A percentile compares a stretch with the other conserved stretches of the same genome.
phyloP scores from a whole-genome alignment of 495 filamentous ascomycete genomes.

The Baudoinia panamericana region DNA sequence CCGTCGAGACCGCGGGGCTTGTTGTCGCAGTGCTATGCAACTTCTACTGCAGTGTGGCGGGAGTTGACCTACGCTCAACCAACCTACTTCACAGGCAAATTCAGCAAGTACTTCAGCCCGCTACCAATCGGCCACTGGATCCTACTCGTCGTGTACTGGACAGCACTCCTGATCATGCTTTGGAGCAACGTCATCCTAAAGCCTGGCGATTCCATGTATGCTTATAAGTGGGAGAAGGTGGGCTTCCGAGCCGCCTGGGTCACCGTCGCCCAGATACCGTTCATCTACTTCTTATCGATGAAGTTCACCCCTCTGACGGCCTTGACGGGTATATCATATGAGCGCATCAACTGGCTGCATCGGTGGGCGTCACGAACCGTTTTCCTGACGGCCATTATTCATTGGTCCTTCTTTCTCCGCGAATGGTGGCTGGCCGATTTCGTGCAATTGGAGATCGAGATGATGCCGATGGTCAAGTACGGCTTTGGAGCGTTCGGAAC shows the following conservation, averaged over 20 bases:
- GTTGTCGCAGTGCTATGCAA: conserved; percentile 6
- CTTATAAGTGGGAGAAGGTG: conserved; percentile 22
- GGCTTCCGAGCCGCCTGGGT: conserved; percentile 27
- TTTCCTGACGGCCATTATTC: conserved; percentile 22
- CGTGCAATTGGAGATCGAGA: conserved; percentile 15
- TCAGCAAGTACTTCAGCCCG: conserved; percentile 17
- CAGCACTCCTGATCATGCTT: conserved; percentile 5
- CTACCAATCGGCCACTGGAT: conserved; percentile 14
- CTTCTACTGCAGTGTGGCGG: conserved; percentile 1
- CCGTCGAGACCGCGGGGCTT: conserved; percentile 2
- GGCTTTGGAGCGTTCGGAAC: conserved; percentile 22
- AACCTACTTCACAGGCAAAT: conserved; percentile 10
- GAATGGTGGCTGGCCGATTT: conserved; percentile 20
- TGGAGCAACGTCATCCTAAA: conserved; percentile 13
- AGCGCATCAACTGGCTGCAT: conserved; percentile 26
- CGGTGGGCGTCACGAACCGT: conserved; percentile 22
- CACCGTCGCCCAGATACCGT: conserved; percentile 22
- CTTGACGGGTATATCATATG: conserved; percentile 22
- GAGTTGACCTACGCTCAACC: conserved; percentile 16
- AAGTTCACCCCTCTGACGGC: conserved; percentile 21
- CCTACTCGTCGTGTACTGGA: conserved; percentile 12
- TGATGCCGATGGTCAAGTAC: conserved; percentile 25
- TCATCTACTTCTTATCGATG: conserved; percentile 22
- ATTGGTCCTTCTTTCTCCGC: conserved; percentile 23
- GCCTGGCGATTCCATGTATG: conserved; percentile 12